Evolutionary conservation across 192 early-diverging fungal species (phyloP).

Genomic region (Linderina pennispora): DNA sequence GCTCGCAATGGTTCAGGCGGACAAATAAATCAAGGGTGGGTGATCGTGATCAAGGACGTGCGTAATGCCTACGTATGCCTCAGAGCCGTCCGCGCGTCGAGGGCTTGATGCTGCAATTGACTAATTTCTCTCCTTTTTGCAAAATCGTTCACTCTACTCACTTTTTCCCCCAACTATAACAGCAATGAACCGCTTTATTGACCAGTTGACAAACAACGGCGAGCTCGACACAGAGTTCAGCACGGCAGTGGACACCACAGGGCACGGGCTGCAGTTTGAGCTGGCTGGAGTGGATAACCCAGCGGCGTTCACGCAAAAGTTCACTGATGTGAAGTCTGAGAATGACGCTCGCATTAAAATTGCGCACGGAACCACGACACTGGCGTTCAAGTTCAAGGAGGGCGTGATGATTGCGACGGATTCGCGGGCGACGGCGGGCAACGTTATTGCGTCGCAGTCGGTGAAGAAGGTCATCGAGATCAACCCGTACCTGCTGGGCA

Average conservation of each 20-base stretch:
- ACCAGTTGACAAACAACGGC: slow-evolving; percentile 23
- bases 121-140: neutral
- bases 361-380: slow-evolving; percentile 94
- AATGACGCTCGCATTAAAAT: slow-evolving; percentile 83
- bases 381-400: slow-evolving; percentile 94
- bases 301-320: slow-evolving; percentile 74
- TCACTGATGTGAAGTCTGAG: slow-evolving; percentile 67
- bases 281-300: slow-evolving; percentile 56
- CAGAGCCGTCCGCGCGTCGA: too few relatives aligned
- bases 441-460: slow-evolving; percentile 75
- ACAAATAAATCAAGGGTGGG: slow-evolving; percentile 1
- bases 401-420: slow-evolving; percentile 95
- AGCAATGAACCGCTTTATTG: slow-evolving; percentile 30
- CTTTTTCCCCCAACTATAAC: slow-evolving; percentile 6
- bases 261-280: slow-evolving; percentile 8
- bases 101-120: neutral
- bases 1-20: too few relatives aligned
- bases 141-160: too few relatives aligned
- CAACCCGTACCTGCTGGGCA: slow-evolving; percentile 95
- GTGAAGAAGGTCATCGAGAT: slow-evolving; percentile 99
- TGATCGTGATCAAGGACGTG: neutral
- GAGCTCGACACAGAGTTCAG: slow-evolving; percentile 1
- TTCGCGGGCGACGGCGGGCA: slow-evolving; percentile 90
- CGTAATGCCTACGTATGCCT: too few relatives aligned
- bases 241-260: neutral